These are phyloP conservation scores for Pneumocystis carinii DNA, from an alignment of 1,139 yeast species.

Conservation along the genomic window DNA sequence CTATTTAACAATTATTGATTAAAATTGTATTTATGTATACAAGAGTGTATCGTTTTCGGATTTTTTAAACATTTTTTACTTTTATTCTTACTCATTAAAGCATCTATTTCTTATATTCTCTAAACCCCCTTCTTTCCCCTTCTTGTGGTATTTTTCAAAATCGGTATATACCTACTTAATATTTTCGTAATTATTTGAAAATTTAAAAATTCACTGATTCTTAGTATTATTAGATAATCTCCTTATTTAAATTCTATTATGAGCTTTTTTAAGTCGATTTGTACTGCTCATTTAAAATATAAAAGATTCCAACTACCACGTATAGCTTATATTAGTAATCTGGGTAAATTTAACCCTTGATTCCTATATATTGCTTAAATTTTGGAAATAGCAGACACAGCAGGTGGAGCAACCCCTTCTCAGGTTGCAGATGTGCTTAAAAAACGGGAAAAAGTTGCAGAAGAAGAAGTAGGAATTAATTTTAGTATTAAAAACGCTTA, in stretches of 20 bases:
- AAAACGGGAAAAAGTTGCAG: conserved; percentile 58
- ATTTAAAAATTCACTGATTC: too few relatives aligned
- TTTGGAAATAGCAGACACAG: conserved; percentile 6
- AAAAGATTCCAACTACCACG: background rate
- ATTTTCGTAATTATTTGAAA: too few relatives aligned
- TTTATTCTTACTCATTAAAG: background rate
- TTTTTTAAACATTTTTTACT: background rate
- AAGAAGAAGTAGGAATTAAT: conserved; percentile 38
- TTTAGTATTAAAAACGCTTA: conserved; percentile 16
- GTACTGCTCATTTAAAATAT: background rate
- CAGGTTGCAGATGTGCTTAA: conserved; percentile 5
- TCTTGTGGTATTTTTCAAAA: too few relatives aligned
- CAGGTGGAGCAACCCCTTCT: background rate
- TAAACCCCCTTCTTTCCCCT: too few relatives aligned
- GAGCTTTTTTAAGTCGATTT: background rate
- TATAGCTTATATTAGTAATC: background rate
- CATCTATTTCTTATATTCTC: background rate
- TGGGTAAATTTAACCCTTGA: background rate
- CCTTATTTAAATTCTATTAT: background rate
- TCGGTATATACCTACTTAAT: too few relatives aligned
- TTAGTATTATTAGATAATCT: too few relatives aligned
- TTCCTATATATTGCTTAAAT: conserved; percentile 1
- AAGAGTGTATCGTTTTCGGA: background rate
- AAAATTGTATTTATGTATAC: background rate
- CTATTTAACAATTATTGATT: background rate